These are phyloP conservation scores for Diaporthe velutina DNA, from an alignment of 2,329 filamentous ascomycete species.

Conservation along the genomic window DNA sequence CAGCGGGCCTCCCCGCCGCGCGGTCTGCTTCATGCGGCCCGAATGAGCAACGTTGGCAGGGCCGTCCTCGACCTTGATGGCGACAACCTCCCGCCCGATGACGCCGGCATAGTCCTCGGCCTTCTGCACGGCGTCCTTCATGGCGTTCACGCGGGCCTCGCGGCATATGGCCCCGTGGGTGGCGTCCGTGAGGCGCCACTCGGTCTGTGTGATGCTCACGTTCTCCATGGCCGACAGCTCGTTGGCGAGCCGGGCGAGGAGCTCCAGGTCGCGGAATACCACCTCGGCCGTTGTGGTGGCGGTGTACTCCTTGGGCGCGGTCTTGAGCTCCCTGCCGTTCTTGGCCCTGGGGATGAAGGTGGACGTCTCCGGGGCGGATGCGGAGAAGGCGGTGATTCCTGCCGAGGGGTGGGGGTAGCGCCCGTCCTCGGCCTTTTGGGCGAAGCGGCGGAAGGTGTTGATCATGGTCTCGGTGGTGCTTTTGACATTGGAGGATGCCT, in stretches of 20 bases:
- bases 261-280: slow-evolving; percentile 40
- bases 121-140: slow-evolving; percentile 42
- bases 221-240: slow-evolving; percentile 41
- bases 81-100: slow-evolving; percentile 39
- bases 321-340: neutral
- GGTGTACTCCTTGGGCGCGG: slow-evolving; percentile 32
- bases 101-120: slow-evolving; percentile 42
- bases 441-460: slow-evolving; percentile 37
- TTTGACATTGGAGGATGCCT: slow-evolving; percentile 36
- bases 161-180: slow-evolving; percentile 39
- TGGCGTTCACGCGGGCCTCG: slow-evolving; percentile 42
- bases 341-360: slow-evolving; percentile 5
- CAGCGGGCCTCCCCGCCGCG: neutral
- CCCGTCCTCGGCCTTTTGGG: slow-evolving; percentile 40
- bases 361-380: slow-evolving; percentile 37
- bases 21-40: neutral
- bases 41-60: neutral
- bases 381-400: slow-evolving; percentile 42
- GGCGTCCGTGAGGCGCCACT: slow-evolving; percentile 41
- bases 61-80: slow-evolving; percentile 41
- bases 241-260: slow-evolving; percentile 37
- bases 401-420: slow-evolving; percentile 39
- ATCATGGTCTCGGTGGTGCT: slow-evolving; percentile 34
- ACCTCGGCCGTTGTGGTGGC: slow-evolving; percentile 38
- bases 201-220: slow-evolving; percentile 39